These are phyloP conservation scores for Coemansia sp. DNA, from an alignment of 192 early-diverging fungal genomes.

Conservation along the genomic window DNA sequence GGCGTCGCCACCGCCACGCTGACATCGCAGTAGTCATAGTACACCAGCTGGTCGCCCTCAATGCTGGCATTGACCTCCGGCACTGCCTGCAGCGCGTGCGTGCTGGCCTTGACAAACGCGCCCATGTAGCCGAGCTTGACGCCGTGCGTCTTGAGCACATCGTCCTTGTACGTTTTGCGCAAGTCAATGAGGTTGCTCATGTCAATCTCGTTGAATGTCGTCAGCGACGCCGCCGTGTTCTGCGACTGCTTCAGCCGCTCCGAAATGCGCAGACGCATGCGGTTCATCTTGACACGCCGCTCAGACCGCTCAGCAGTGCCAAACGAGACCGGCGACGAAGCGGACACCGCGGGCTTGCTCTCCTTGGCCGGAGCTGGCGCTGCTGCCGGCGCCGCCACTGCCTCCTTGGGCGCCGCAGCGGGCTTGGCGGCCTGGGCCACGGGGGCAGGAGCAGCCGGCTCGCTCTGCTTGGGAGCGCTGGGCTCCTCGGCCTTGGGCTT, in stretches of 20 bases:
- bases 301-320: constrained; percentile 39
- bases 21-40: constrained; percentile 95
- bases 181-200: constrained; percentile 95
- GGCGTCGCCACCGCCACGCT: constrained; percentile 97
- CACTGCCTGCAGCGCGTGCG: constrained; percentile 83
- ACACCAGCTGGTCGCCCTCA: constrained; percentile 90
- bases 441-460: constrained; percentile 54
- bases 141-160: constrained; percentile 90
- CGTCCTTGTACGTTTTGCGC: constrained; percentile 93
- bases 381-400: no score
- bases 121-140: constrained; percentile 99
- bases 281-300: constrained; percentile 91
- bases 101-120: constrained; percentile 93
- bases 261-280: constrained; percentile 95
- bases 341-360: constrained; percentile 15
- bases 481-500: constrained; percentile 40
- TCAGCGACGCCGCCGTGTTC: constrained; percentile 94
- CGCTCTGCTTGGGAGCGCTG: constrained; percentile 32
- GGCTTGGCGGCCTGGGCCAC: constrained; percentile 25
- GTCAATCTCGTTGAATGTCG: constrained; percentile 99
- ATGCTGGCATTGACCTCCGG: constrained; percentile 96
- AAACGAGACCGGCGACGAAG: constrained; percentile 24
- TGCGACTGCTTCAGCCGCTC: constrained; percentile 97
- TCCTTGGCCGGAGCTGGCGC: constrained; percentile 26
- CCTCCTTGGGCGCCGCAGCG: constrained; percentile 31